Base-by-base conservation (phyloP, 2,329 filamentous ascomycete species). In the Pezicula carpinea region DNA sequence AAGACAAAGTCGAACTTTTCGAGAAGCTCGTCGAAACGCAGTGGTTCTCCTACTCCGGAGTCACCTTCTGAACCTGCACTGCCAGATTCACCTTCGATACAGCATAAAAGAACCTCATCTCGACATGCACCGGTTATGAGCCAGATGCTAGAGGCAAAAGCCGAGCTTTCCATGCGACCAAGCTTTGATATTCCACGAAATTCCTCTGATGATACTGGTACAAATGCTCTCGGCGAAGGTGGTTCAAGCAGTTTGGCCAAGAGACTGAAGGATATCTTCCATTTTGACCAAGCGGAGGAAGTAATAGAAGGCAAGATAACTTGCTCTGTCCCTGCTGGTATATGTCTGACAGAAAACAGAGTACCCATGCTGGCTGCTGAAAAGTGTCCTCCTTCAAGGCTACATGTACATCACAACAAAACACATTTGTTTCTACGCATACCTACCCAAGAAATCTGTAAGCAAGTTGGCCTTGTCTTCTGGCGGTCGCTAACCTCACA, bases 351-450 rank as follows among this genome's bases (percentile, higher is more conserved):
- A 31, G 5, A 18, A 29, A 47, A 15, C 65, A 81, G 92, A 97
- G 71, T 96, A 95, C 64, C 87, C 90, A 7, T 97, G 92, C 69
- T 96, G 89, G 83, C 72, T 97, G 33, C 71, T 97, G 29, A 90
- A 96, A 64, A 96, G 87, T 61, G 89, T 96, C 38, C 73, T 97
- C 23, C 76, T 97, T 7, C 90, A 96, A 63, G 93, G 93, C 5
- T 96, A 93, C 64, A 85, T 99, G 77, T 97, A 97, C 69, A 88
- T 99, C 61, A 97, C 93, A 0, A 76, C 86, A 51, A 87, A 85
- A 58, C 93, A 99, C 64, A 87, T 97, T 51, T 96, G 91, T 69
- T 99, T 97, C 66, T 97, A 96, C 64, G 90, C 93, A 33, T 96
- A 96, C 64, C 77, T 97, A n/a, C 90, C 90, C 6, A 95, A 91